These are phyloP conservation scores for Cytospora leucostoma DNA, from an alignment of 2,329 filamentous ascomycete species.

Conservation along the genomic window DNA sequence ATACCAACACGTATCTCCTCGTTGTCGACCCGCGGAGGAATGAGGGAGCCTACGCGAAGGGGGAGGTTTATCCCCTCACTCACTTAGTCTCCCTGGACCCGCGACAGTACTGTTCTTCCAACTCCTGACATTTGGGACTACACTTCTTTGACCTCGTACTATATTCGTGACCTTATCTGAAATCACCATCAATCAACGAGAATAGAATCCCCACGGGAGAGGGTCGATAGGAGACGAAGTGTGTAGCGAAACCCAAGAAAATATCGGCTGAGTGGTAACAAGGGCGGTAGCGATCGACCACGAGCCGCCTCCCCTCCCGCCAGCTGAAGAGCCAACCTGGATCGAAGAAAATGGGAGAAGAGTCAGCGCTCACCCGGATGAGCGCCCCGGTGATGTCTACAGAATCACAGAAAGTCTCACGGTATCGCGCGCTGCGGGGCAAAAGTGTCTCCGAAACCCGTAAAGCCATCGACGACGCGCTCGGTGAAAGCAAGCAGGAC, in stretches of 20 bases:
- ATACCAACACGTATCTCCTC: conserved; percentile 21
- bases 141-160: not conserved
- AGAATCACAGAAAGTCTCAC: conserved; percentile 35
- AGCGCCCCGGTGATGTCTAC: conserved; percentile 20
- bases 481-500: conserved; percentile 21
- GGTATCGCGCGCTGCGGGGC: conserved; percentile 39
- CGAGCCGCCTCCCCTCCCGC: conserved; percentile 9
- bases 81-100: conserved; percentile 23
- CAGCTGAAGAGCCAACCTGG: conserved; percentile 6
- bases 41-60: conserved; percentile 17
- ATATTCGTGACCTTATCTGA: not conserved
- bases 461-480: conserved; percentile 28
- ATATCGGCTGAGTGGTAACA: conserved; percentile 10
- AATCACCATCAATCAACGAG: not conserved
- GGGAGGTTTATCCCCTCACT: conserved; percentile 11
- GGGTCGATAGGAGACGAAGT: conserved; percentile 9
- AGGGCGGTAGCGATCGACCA: conserved; percentile 18
- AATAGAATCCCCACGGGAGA: conserved; percentile 1
- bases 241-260: conserved; percentile 10
- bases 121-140: not conserved
- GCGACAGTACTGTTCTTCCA: conserved; percentile 9
- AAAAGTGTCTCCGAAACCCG: conserved; percentile 36
- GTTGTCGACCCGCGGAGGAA: conserved; percentile 10
- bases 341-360: not conserved
- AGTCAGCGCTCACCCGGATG: not conserved